Conservation (phyloP, 2,329 filamentous ascomycete species). For the Ophiostoma fasciatum region DNA sequence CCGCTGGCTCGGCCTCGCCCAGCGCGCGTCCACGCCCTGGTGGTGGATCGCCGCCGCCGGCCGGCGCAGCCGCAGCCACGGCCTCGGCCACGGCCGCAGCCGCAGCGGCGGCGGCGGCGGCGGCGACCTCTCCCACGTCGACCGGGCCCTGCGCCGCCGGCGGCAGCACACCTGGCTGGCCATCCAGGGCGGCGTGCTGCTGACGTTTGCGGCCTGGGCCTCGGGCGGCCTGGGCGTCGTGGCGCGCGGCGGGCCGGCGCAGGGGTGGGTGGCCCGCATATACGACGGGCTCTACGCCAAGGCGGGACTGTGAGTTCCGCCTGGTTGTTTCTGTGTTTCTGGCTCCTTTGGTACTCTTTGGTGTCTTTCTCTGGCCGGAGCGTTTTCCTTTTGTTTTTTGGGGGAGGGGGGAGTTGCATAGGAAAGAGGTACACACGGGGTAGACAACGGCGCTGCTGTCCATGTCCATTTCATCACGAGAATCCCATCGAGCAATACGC, state of each 20-base stretch:
- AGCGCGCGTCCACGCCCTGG: conserved; percentile 39
- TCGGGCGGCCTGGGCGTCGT: conserved; percentile 68
- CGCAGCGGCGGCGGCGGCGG: conserved; percentile 20
- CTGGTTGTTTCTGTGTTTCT: too few species aligned
- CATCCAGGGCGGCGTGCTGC: conserved; percentile 49
- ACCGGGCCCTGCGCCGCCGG: conserved; percentile 30
- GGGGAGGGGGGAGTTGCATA: too few species aligned
- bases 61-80: conserved; percentile 19
- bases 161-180: conserved; percentile 50
- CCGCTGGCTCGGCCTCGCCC: conserved; percentile 59
- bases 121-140: conserved; percentile 16
- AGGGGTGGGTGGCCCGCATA: conserved; percentile 65
- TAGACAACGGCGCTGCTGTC: too few species aligned
- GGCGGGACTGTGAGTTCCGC: too few species aligned
- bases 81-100: conserved; percentile 8
- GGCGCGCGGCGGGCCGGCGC: conserved; percentile 50
- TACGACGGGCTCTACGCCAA: conserved; percentile 62
- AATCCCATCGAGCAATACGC: too few species aligned
- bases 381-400: too few species aligned
- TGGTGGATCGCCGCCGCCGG: conserved; percentile 20
- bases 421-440: too few species aligned
- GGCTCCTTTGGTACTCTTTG: too few species aligned
- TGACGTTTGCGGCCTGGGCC: conserved; percentile 57
- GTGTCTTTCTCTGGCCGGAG: too few species aligned
- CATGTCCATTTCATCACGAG: too few species aligned